Evolutionary conservation across 345 rosid species (phyloP), one percentile per base, ranked within the genome.

Genomic region (Carallia pectinifolia): DNA sequence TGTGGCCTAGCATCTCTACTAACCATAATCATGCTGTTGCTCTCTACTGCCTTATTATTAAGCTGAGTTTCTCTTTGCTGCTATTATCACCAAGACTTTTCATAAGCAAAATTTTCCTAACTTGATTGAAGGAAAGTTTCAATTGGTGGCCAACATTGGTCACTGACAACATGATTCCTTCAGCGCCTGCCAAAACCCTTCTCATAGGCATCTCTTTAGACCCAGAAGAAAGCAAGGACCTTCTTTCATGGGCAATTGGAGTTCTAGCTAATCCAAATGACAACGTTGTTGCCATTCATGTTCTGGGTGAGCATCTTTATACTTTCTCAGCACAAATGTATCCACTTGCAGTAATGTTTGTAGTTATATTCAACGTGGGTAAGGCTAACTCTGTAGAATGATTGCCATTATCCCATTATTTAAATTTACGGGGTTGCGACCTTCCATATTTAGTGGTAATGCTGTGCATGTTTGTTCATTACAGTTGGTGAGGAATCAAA

Each of bases 211-310:
- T 89, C 79, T 74, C 97, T 18, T 82, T 82, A 66, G 87, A 91
- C 80, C 84, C 65, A 30, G 72, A 82, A 33, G 87, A 80, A 50
- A 85, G 90, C 83, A 84, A 80, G 52, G 85, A 81, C 50, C 87
- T 89, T 74, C 81, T 91, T 39, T 86, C 96, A 0, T 94, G 98
- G 98, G 95, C 95, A 60, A 84, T 85, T 79, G 71, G 77, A n/a
- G 78, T 80, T 79, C 78, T 94, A 3, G 98, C 98, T 81, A 85
- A 59, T 58, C 95, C 95, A 19, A 78, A 75, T 70, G 93, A 91
- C 81, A 68, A 71, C 76, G 79, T 94, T 67, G 83, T 88, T 60
- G 98, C 98, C 75, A 71, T 88, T 48, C 90, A 87, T 77, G 81
- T 94, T 80, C 82, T 90, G 67, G 90, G 97, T 92, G 34, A 71